Percentiles rank a stretch among this genome's conserved stretches.
These are phyloP conservation scores for Biscutella laevigata DNA, from an alignment of 441 rosid species.

Conservation along the genomic window DNA sequence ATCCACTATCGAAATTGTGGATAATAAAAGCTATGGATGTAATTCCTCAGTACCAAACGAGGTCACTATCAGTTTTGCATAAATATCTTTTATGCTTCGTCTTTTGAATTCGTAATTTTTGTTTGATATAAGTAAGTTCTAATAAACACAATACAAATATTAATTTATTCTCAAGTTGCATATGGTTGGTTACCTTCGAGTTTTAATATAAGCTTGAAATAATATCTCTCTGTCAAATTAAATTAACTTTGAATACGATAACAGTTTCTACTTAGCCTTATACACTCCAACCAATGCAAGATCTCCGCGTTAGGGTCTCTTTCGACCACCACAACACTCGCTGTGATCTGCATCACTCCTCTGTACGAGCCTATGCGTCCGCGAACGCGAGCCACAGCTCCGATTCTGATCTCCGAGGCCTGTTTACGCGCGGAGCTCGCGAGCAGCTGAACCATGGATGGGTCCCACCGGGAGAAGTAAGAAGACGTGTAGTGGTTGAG, in stretches of 20 bases:
- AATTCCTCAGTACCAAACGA: too few species aligned
- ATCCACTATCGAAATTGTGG: too few species aligned
- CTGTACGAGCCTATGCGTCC: conserved; percentile 55
- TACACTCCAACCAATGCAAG: conserved; percentile 66
- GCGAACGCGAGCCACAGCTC: conserved; percentile 55
- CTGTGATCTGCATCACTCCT: conserved; percentile 59
- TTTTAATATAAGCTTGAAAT: neutral
- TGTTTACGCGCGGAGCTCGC: conserved; percentile 35
- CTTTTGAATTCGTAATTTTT: too few species aligned
- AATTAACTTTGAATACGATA: conserved; percentile 22
- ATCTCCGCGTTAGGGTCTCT: conserved; percentile 72
- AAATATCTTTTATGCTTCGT: too few species aligned
- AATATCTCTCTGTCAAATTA: too few species aligned
- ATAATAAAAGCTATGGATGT: too few species aligned
- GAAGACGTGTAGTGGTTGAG: conserved; percentile 63
- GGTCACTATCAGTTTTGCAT: too few species aligned
- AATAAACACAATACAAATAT: too few species aligned
- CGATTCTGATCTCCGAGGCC: conserved; percentile 40
- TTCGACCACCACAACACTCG: conserved; percentile 49
- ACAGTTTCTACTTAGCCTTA: conserved; percentile 37
- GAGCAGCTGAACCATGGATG: conserved; percentile 39
- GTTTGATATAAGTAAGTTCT: too few species aligned
- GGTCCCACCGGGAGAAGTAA: conserved; percentile 40
- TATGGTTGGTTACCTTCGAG: too few species aligned
- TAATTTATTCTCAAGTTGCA: too few species aligned